Evolutionary conservation across 495 filamentous ascomycete species (phyloP).

Genomic region (Aspergillus nidulans): DNA sequence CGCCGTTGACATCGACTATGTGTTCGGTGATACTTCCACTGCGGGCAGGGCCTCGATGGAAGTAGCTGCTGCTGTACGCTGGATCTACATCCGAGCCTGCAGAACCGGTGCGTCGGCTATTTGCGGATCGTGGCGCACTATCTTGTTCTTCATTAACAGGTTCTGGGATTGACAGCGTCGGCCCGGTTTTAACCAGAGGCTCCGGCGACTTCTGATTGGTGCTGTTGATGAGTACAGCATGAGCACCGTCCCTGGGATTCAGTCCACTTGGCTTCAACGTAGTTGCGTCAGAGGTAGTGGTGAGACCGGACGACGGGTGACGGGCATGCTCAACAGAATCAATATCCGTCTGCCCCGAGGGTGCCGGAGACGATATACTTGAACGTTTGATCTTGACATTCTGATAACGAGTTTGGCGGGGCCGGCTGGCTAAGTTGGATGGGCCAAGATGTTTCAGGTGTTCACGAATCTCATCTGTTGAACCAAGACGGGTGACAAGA

Average conservation of each 20-base stretch:
- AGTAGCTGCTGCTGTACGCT: constrained; percentile 24
- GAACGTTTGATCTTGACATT: constrained; percentile 86
- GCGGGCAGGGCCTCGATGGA: constrained; percentile 53
- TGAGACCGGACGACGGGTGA: constrained; percentile 16
- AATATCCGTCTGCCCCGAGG: constrained; percentile 35
- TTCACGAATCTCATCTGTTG: constrained; percentile 63
- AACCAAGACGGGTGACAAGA: constrained; percentile 34
- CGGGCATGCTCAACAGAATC: constrained; percentile 28
- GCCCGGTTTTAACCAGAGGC: constrained; percentile 23
- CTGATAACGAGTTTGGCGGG: constrained; percentile 76
- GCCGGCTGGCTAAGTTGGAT: constrained; percentile 81
- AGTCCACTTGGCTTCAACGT: constrained; percentile 46
- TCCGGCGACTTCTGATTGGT: constrained; percentile 17
- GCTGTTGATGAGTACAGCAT: constrained; percentile 61
- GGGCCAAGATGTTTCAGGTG: constrained; percentile 90
- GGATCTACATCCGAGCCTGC: constrained; percentile 14
- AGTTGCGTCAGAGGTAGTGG: constrained; percentile 47
- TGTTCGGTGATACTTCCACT: constrained; percentile 90
- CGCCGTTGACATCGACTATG: constrained; percentile 72
- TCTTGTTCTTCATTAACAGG: constrained; percentile 36
- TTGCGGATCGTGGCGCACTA: constrained; percentile 17
- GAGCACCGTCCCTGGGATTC: constrained; percentile 64
- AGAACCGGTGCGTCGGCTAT: constrained; percentile 33
- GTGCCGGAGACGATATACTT: constrained; percentile 42
- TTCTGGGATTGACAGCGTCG: constrained; percentile 34